These are phyloP conservation scores for Apiospora pterosperma DNA, from an alignment of 2,329 filamentous ascomycete species.

Conservation along the genomic window DNA sequence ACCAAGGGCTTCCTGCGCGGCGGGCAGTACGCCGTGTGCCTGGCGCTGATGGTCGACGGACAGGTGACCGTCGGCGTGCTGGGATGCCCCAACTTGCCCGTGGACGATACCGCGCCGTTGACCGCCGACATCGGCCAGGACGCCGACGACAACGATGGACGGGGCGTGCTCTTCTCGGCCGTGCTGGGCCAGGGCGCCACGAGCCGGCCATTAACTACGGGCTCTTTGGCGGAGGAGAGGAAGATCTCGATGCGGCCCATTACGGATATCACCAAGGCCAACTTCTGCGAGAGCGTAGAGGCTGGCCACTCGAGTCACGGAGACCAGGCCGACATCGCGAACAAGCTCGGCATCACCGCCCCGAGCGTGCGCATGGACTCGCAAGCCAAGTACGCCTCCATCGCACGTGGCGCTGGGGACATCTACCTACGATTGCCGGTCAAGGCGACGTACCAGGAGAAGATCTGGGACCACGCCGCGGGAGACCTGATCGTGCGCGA, in stretches of 20 bases:
- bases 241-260: slow-evolving; percentile 78
- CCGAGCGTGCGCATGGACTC: slow-evolving; percentile 96
- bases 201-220: slow-evolving; percentile 67
- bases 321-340: slow-evolving; percentile 81
- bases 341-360: slow-evolving; percentile 80
- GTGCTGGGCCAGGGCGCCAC: slow-evolving; percentile 75
- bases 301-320: slow-evolving; percentile 86
- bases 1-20: slow-evolving; percentile 96
- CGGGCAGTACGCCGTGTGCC: slow-evolving; percentile 94
- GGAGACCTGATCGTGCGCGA: slow-evolving; percentile 93
- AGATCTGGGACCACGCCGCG: slow-evolving; percentile 99
- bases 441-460: slow-evolving; percentile 87
- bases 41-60: slow-evolving; percentile 88
- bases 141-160: slow-evolving; percentile 69
- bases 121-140: slow-evolving; percentile 70
- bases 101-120: slow-evolving; percentile 73
- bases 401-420: slow-evolving; percentile 89
- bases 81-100: slow-evolving; percentile 90
- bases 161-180: slow-evolving; percentile 86
- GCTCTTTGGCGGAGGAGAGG: slow-evolving; percentile 49
- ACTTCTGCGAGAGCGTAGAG: slow-evolving; percentile 96
- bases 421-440: slow-evolving; percentile 89
- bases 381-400: slow-evolving; percentile 95
- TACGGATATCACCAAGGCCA: slow-evolving; percentile 71
- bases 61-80: slow-evolving; percentile 92